Base-by-base conservation (phyloP, 2,329 filamentous ascomycete genomes). In the Aspergillus sp. region DNA sequence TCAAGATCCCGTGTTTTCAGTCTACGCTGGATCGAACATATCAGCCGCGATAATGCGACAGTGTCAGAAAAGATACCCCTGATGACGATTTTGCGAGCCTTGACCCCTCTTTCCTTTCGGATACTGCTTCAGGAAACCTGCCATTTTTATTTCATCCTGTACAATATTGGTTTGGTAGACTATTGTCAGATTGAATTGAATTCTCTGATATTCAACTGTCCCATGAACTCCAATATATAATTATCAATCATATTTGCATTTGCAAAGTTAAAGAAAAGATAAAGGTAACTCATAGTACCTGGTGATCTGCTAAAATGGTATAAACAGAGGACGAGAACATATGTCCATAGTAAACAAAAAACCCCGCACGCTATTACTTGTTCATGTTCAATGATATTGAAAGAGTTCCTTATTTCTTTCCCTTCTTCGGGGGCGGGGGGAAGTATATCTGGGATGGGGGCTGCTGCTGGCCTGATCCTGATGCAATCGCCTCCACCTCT, bases 401-500 rank as follows among this genome's bases (percentile, higher is more conserved):
- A 9, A 12, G 27, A 33, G 31, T 12, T 37, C 14, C 25, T 68
- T 48, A 70, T n/a, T 57, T 60, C 44, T 67, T 74, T 6, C 72
- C 69, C 63, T 76, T 76, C 60, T 75, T 77, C 11, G 76, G 76
- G 9, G 76, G 76, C 19, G 76, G 76, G 8, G 76, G 76, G 65
- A 79, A 79, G 58, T 78, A 78, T 61, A 76, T 74, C 44, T 68
- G 67, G 9, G 66, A 52, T 40, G 62, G 3, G 21, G 21, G 63
- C n/a, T 58, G 53, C 41, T 58, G 65, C 40, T 56, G 27, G 47
- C 55, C 58, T 57, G 61, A 49, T 31, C 53, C 58, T 57, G 61
- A 47, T 25, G 58, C 54, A 41, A 52, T 56, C 27, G 67, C 66
- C 54, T 57, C 41, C 33, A 62, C 64, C 54, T 60, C 64, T 55